Percentiles rank a stretch among this genome's conserved stretches.
Evolutionary conservation across 345 rosid genomes (phyloP).

Genomic region (Heritiera fomes): DNA sequence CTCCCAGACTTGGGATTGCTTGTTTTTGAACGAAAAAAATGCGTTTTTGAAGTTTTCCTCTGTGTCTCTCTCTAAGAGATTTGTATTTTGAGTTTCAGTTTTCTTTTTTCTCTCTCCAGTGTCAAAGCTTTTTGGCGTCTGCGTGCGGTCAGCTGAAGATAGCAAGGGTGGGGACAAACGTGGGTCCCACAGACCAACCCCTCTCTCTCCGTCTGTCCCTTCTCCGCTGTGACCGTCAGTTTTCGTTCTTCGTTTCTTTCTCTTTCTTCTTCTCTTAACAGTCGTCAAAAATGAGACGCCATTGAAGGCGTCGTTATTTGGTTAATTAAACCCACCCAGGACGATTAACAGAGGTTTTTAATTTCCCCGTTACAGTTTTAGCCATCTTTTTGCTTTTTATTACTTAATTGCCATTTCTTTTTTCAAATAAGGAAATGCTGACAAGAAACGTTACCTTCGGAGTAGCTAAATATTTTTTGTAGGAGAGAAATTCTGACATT

Average conservation of each 20-base stretch:
- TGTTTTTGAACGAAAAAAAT: not conserved
- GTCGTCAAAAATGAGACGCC: conserved; percentile 11
- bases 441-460: not conserved
- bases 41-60: not conserved
- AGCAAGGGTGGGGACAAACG: conserved; percentile 9
- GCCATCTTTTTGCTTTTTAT: not conserved
- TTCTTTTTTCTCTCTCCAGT: not conserved
- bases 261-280: not conserved
- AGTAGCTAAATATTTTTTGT: not conserved
- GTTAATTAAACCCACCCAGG: conserved; percentile 20
- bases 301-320: conserved; percentile 6
- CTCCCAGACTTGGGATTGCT: not conserved
- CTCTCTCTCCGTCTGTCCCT: not conserved
- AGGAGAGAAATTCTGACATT: not conserved
- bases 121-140: conserved; percentile 25
- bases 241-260: not conserved
- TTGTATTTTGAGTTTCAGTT: not conserved
- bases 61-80: not conserved
- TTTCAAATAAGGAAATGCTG: not conserved
- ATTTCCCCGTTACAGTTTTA: not conserved
- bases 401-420: conserved; percentile 13
- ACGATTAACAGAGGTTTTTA: not conserved
- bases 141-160: conserved; percentile 30
- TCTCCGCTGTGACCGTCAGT: no score
- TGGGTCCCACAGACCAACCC: conserved; percentile 22